Evolutionary conservation across 2,329 filamentous ascomycete species (phyloP), one percentile per base, ranked within the genome.

Genomic region (Aureobasidium zeae): DNA sequence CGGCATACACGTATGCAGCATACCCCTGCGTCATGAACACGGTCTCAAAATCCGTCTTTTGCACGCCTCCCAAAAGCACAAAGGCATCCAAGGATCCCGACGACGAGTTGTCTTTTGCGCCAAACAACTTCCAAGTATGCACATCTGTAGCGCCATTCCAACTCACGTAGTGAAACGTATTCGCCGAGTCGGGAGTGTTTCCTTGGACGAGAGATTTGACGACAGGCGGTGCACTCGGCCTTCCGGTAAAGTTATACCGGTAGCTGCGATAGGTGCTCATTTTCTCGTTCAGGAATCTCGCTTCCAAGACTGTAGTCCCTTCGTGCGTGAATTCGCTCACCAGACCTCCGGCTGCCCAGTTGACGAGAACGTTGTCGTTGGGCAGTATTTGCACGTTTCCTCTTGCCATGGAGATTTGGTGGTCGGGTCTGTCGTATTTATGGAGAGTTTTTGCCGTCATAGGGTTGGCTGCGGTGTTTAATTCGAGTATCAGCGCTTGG

Each of bases 81-180:
- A 29, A 34, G 36, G 17, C 25, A 3, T 8, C 26, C n/a, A n/a
- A n/a, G n/a, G n/a, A n/a, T n/a, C n/a, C n/a, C 5, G 10, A 21
- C 11, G 21, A 17, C 9, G 13, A 15, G 7, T 33, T 28, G 5
- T 11, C 16, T 2, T 5, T 10, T 2, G 11, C 12, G 12, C 49
- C 59, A 30, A 58, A 58, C 45, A 65, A 60, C 1, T 55, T 53
- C 60, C 62, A 66, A 5, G 11, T 32, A 2, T 46, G 51, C 4
- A 66, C 52, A 17, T 65, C 61, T 1, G 63, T 66, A 7, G 63
- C 63, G 1, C 63, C 63, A 30, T 65, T 57, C 55, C 55, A 58
- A 41, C 51, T 54, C 25, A 64, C 56, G 49, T 63, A 55, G 38
- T 59, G 45, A 3, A 55, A 54, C 0, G 57, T 63, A 4, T 53